Evolutionary conservation across 2,329 filamentous ascomycete genomes (phyloP).

Genomic region (Penicillium paneum): DNA sequence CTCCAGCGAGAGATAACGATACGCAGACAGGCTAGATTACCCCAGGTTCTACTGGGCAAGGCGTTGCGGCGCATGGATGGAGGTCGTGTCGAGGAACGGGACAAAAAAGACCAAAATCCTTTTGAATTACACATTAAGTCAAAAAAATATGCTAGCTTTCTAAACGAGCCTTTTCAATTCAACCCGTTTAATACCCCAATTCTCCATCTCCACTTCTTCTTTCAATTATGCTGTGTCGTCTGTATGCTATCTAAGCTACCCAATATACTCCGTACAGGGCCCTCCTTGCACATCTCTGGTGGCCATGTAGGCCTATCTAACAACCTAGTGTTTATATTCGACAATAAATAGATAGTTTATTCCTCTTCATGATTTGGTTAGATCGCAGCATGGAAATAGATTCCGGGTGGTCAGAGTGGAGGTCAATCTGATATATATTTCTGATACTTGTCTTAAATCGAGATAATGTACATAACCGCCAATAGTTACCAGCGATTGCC

Average conservation of each 20-base stretch:
- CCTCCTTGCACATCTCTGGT: background rate
- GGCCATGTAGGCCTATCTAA: background rate
- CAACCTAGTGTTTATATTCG: background rate
- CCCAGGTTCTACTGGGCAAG: constrained; percentile 36
- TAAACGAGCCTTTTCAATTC: constrained; percentile 4
- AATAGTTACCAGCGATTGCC: background rate
- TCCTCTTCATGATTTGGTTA: background rate
- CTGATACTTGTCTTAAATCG: background rate
- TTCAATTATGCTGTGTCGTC: background rate
- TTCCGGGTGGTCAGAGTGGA: background rate
- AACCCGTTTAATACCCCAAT: background rate
- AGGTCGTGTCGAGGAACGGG: constrained; percentile 31
- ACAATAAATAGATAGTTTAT: fast-evolving
- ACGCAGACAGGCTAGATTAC: constrained; percentile 27
- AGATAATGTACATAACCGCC: background rate
- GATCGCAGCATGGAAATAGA: no score
- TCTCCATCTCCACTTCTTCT: background rate
- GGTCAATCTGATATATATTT: background rate
- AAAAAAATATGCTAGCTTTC: constrained; percentile 17
- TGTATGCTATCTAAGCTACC: background rate
- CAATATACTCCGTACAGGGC: background rate
- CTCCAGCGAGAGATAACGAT: constrained; percentile 17
- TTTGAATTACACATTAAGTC: constrained; percentile 19
- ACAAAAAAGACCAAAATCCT: constrained; percentile 24
- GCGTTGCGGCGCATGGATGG: constrained; percentile 44